phyloP scores from a whole-genome alignment of 139 green algal genomes.

The Protoeuglena noctilucae region DNA sequence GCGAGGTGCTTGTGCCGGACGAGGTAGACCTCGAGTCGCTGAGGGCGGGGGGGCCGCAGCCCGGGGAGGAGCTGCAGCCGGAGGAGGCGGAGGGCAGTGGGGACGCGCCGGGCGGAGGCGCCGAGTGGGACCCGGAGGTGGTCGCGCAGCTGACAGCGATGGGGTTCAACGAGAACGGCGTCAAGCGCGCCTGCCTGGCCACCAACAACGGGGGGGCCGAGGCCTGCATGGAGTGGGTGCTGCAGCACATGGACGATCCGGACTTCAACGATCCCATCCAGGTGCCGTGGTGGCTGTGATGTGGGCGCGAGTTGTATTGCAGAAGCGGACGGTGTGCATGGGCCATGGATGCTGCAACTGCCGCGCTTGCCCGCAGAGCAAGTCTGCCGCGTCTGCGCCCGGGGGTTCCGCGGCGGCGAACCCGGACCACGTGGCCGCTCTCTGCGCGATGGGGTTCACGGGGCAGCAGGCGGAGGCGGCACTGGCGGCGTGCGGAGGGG shows the following conservation, averaged over 20 bases:
- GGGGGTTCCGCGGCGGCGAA: slow-evolving; percentile 5
- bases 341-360: too few relatives aligned
- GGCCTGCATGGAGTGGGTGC: slow-evolving; percentile 76
- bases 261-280: slow-evolving; percentile 72
- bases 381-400: slow-evolving; percentile 6
- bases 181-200: slow-evolving; percentile 52
- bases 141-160: slow-evolving; percentile 52
- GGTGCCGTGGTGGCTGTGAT: too few relatives aligned
- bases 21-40: slow-evolving; percentile 61
- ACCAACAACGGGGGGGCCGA: slow-evolving; percentile 37
- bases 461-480: slow-evolving; percentile 34
- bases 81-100: slow-evolving; percentile 19
- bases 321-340: too few relatives aligned
- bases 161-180: slow-evolving; percentile 74
- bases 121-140: slow-evolving; percentile 26
- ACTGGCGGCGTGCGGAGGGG: slow-evolving; percentile 57
- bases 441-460: slow-evolving; percentile 73
- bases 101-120: slow-evolving; percentile 1
- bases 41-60: slow-evolving; percentile 24
- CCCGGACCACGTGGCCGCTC: slow-evolving; percentile 35
- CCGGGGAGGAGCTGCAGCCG: slow-evolving; percentile 61
- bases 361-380: too few relatives aligned
- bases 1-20: slow-evolving; percentile 54
- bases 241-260: slow-evolving; percentile 79
- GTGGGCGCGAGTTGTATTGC: too few relatives aligned